These are phyloP conservation scores for Pichia occidentalis DNA, from an alignment of 805 yeast genomes.

Conservation along the genomic window DNA sequence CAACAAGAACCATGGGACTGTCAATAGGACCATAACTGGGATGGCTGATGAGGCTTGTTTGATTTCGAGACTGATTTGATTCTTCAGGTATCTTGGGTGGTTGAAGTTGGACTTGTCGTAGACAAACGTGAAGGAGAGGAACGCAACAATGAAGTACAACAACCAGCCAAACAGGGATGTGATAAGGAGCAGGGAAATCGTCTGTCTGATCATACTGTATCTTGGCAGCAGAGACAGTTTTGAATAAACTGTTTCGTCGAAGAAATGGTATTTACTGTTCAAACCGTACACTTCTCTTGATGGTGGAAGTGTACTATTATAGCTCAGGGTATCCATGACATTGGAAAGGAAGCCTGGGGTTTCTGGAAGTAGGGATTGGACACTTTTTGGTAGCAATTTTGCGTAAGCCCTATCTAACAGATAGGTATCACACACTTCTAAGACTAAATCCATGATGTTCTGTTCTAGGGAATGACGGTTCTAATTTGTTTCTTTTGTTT, in stretches of 20 bases:
- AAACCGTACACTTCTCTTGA: conserved; percentile 36
- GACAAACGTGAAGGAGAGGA: conserved; percentile 66
- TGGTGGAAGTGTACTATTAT: conserved; percentile 23
- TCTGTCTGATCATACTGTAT: conserved; percentile 66
- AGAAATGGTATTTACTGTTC: conserved; percentile 43
- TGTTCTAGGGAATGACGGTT: conserved; percentile 7
- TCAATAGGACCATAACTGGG: conserved; percentile 81
- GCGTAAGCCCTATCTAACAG: conserved; percentile 74
- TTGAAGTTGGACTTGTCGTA: conserved; percentile 87
- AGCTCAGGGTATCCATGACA: conserved; percentile 18
- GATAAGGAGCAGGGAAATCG: conserved; percentile 55
- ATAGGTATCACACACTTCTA: conserved; percentile 72
- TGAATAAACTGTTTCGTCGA: conserved; percentile 51
- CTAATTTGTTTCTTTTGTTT: no score
- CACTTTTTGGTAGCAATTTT: conserved; percentile 50
- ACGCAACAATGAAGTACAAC: conserved; percentile 71
- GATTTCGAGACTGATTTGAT: conserved; percentile 84
- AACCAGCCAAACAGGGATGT: conserved; percentile 82
- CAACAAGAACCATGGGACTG: conserved; percentile 82
- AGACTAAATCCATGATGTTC: conserved; percentile 74
- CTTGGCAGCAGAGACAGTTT: conserved; percentile 67
- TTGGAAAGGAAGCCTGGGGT: conserved; percentile 22
- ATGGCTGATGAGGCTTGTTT: conserved; percentile 72
- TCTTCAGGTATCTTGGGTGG: conserved; percentile 93
- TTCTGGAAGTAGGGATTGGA: conserved; percentile 31